phyloP scores from a whole-genome alignment of 331 rosid genomes.

The Arachis monticola region DNA sequence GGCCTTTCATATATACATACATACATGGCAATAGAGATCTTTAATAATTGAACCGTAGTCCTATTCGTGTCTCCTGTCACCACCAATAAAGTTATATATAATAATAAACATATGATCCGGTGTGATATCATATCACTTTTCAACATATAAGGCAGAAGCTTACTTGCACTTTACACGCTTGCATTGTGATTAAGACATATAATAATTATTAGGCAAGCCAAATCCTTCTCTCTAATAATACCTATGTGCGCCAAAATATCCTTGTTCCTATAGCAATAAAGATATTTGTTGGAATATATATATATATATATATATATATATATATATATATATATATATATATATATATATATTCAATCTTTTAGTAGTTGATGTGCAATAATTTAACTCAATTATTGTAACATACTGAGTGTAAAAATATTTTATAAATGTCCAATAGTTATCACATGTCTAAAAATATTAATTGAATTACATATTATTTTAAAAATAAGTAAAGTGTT shows the following conservation, averaged over 20 bases:
- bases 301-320: too few species aligned
- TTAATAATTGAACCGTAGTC: constrained; percentile 3
- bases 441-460: too few species aligned
- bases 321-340: too few species aligned
- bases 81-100: background rate
- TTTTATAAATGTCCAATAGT: too few species aligned
- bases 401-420: too few species aligned
- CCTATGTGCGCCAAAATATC: background rate
- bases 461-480: too few species aligned
- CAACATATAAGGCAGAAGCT: background rate
- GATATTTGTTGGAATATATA: too few species aligned
- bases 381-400: too few species aligned
- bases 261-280: background rate
- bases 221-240: background rate
- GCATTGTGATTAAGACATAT: background rate
- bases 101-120: background rate
- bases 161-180: background rate
- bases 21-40: background rate
- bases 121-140: background rate
- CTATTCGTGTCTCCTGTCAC: constrained; percentile 25
- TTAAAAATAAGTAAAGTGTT: too few species aligned
- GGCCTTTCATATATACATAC: background rate
- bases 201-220: background rate
- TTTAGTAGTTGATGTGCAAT: too few species aligned
- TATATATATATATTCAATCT: too few species aligned